Evolutionary conservation across 2,329 filamentous ascomycete species (phyloP).

Genomic region (Alternaria sp.): DNA sequence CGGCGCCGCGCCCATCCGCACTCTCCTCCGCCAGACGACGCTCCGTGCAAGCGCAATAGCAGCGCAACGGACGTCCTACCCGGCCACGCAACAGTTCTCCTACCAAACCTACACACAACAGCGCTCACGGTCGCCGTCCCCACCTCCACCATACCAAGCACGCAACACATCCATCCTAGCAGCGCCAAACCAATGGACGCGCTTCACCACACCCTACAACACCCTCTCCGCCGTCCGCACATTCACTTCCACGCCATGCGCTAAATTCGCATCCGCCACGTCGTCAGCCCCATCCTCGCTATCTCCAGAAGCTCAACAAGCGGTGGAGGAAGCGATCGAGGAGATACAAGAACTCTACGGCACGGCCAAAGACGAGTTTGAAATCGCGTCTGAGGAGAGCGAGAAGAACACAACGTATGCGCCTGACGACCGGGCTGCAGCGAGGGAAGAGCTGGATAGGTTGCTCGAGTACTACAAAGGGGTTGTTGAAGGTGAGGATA

Average conservation of each 20-base stretch:
- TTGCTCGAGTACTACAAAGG: conserved; percentile 56
- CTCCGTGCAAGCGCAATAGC: conserved; percentile 34
- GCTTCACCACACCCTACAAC: conserved; percentile 37
- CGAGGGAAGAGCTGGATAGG: conserved; percentile 59
- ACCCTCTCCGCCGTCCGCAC: conserved; percentile 41
- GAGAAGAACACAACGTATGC: conserved; percentile 63
- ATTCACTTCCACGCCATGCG: conserved; percentile 27
- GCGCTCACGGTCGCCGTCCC: conserved; percentile 31
- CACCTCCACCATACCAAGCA: conserved; percentile 33
- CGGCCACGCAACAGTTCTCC: conserved; percentile 29
- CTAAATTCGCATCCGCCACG: conserved; percentile 9
- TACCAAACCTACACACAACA: conserved; percentile 13
- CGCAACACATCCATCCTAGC: conserved; percentile 35
- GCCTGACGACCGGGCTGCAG: conserved; percentile 60
- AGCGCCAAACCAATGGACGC: conserved; percentile 40
- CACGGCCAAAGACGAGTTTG: conserved; percentile 53
- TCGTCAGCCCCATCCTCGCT: conserved; percentile 11
- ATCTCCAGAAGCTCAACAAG: conserved; percentile 27
- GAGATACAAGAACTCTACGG: conserved; percentile 48
- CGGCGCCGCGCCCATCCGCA: conserved; percentile 32
- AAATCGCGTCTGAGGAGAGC: conserved; percentile 60
- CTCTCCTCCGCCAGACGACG: conserved; percentile 37
- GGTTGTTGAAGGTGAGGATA: conserved; percentile 50
- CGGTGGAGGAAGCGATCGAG: conserved; percentile 42
- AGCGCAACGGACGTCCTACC: conserved; percentile 27